Evolutionary conservation across 805 yeast species (phyloP).

Genomic region (Lipomyces kockii): DNA sequence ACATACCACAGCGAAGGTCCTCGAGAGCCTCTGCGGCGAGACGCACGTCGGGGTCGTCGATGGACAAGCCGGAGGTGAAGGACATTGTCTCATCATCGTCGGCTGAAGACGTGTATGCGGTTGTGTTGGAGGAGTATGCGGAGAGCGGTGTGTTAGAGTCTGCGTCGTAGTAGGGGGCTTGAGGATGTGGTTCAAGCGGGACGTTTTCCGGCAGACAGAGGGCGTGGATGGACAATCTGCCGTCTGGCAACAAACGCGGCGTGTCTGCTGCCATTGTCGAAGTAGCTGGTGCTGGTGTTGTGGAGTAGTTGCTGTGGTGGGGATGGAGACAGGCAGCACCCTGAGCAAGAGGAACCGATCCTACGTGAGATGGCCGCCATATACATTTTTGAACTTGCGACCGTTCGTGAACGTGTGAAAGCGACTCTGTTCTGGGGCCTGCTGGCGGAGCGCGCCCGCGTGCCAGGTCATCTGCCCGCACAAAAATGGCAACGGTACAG

Average conservation of each 20-base stretch:
- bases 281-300: background rate
- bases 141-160: conserved; percentile 25
- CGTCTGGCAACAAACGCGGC: conserved; percentile 17
- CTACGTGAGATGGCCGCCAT: background rate
- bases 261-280: conserved; percentile 3
- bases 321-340: background rate
- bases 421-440: background rate
- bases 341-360: background rate
- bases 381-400: background rate
- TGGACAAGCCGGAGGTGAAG: conserved; percentile 33
- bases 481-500: background rate
- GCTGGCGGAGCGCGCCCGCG: background rate
- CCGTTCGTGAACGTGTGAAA: background rate
- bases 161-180: background rate
- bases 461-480: conserved; percentile 3
- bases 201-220: conserved; percentile 11
- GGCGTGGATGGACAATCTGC: conserved; percentile 29
- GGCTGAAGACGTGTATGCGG: conserved; percentile 23
- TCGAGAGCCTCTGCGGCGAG: conserved; percentile 43
- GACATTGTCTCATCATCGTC: conserved; percentile 36
- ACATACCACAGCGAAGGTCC: conserved; percentile 38
- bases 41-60: conserved; percentile 39
- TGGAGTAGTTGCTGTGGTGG: background rate
- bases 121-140: conserved; percentile 24
- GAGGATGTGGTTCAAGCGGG: background rate